A percentile compares a stretch with the other conserved stretches of the same genome.
Evolutionary conservation across 1,139 yeast genomes (phyloP).

Genomic region (Geotrichum citri-aurantii): DNA sequence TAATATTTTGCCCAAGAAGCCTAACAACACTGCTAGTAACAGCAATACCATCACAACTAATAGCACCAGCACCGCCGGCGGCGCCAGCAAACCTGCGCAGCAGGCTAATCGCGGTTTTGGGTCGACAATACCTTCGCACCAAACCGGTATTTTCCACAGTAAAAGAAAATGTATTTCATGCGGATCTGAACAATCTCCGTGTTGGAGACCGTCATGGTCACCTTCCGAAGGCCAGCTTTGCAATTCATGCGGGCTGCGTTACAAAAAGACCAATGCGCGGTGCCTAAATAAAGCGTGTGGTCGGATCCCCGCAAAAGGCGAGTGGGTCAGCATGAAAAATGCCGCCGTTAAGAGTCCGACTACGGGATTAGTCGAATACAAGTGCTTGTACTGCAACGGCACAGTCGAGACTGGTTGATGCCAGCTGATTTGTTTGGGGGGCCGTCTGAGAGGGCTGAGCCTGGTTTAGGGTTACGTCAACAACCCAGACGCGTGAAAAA

Average conservation of each 20-base stretch:
- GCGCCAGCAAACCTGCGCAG: neutral
- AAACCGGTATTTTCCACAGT: conserved; percentile 1
- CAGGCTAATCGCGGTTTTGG: neutral
- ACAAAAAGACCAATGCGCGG: conserved; percentile 87
- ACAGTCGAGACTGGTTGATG: conserved; percentile 42
- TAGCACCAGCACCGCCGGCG: no score
- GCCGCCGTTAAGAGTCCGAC: conserved; percentile 45
- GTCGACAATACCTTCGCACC: neutral
- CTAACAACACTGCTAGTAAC: neutral
- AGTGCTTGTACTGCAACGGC: conserved; percentile 69
- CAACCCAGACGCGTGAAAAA: neutral
- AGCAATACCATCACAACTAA: neutral
- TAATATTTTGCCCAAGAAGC: neutral
- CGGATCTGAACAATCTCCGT: conserved; percentile 85
- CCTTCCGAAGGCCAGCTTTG: conserved; percentile 83
- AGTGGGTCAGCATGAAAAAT: conserved; percentile 85
- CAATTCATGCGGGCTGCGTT: conserved; percentile 91
- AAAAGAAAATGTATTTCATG: conserved; percentile 69
- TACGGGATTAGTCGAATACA: conserved; percentile 38
- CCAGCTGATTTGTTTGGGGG: neutral
- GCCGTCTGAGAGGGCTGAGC: neutral
- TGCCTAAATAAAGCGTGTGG: conserved; percentile 71
- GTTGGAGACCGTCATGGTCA: conserved; percentile 99
- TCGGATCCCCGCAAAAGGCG: conserved; percentile 93
- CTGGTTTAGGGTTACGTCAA: neutral